Base-by-base conservation (phyloP, 305 asterid genomes). In the Striga hermonthica region DNA sequence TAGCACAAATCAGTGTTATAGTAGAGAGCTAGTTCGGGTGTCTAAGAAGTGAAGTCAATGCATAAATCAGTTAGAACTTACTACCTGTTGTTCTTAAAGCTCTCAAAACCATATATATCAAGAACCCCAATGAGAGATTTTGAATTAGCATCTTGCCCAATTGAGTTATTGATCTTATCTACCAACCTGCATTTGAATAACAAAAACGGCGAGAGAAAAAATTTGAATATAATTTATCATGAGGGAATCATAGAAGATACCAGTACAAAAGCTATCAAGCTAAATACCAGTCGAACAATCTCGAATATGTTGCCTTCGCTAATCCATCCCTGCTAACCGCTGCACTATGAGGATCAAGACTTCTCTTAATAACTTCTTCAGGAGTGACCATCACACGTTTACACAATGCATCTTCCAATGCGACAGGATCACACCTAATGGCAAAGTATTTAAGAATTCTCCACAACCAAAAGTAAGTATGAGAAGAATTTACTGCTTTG, bases 301-400 rank as follows among this genome's bases (percentile, higher is more conserved):
- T 83, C 67, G 99, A 93, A 78, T 93, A 93, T 74, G 88, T 35
- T 12, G 99, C 88, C 84, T 93, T 93, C 49, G 99, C 97, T 66
- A 93, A 82, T 66, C 99, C 99, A 62, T 93, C 99, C 80, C 97
- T 81, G 82, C 99, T 90, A 68, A 88, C 79, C 69, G 84, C 83
- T 41, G 99, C 99, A 75, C 93, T 86, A 72, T 81, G 84, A 76
- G 97, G 99, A 82, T 93, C 99, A 68, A 93, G 99, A 79, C 99
- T 82, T 72, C 99, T 85, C 81, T 90, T 93, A 58, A 93, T 93
- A 72, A 93, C 95, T 86, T 92, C 98, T 81, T 92, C 98, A 6
- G 98, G 98, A 62, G 98, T 92, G 78, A 92, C 70, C 98, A 92
- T 93, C 78, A 93, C 96, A 74, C 98, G 95, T 90, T 93, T 90